These are phyloP conservation scores for Psilocybe tampanensis DNA, from an alignment of 768 basidiomycete species.

Conservation along the genomic window DNA sequence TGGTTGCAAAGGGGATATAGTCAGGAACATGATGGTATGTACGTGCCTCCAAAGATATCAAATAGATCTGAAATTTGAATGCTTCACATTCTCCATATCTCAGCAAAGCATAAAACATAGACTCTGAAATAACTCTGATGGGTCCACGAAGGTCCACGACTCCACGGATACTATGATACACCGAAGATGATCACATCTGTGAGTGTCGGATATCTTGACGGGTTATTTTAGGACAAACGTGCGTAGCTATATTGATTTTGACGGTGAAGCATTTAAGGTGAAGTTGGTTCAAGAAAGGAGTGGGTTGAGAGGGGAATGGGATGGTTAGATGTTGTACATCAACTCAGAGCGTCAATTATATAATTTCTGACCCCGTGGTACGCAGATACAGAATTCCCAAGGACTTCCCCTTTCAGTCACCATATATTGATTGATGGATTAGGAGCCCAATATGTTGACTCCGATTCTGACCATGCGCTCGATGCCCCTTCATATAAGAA, in stretches of 20 bases:
- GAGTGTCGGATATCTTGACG: neutral
- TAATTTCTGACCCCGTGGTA: neutral
- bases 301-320: neutral
- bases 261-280: neutral
- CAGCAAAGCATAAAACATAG: too few species aligned
- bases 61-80: too few species aligned
- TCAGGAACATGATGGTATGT: too few species aligned
- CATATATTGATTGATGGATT: neutral
- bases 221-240: slow-evolving; percentile 16
- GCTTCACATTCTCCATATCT: too few species aligned
- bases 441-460: neutral
- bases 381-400: neutral
- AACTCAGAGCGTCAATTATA: neutral
- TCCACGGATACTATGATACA: too few species aligned
- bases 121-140: too few species aligned
- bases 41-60: too few species aligned
- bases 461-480: neutral
- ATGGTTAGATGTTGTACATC: neutral
- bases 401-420: neutral
- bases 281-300: neutral
- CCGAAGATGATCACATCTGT: too few species aligned
- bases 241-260: slow-evolving; percentile 1
- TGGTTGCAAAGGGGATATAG: too few species aligned
- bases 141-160: too few species aligned
- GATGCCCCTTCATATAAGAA: neutral